Conservation (phyloP, 176 grass and related monocot genomes). For the Typha latifolia region DNA sequence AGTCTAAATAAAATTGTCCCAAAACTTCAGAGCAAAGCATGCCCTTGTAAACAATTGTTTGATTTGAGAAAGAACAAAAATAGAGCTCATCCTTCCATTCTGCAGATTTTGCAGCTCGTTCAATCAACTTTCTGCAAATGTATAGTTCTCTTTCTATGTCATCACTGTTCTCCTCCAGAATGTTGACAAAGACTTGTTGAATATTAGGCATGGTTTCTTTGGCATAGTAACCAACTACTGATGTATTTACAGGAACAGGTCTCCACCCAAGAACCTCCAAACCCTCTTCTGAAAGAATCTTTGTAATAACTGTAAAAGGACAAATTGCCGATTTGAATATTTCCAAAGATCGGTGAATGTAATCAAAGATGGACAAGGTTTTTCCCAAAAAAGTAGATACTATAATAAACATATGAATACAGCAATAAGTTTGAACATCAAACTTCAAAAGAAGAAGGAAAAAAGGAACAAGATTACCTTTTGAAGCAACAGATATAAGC, state of each 20-base stretch:
- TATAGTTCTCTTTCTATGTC: conserved; percentile 98
- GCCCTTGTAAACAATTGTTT: conserved; percentile 95
- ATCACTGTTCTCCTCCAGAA: conserved; percentile 76
- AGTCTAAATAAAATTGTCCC: conserved; percentile 94
- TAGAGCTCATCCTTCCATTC: conserved; percentile 86
- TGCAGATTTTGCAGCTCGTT: conserved; percentile 49
- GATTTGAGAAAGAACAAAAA: conserved; percentile 87
- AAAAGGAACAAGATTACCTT: no score
- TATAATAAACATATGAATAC: no score
- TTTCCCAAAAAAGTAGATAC: no score
- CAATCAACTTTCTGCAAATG: conserved; percentile 89
- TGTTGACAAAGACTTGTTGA: conserved; percentile 77
- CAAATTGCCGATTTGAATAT: conserved; percentile 24
- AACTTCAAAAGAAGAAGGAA: no score
- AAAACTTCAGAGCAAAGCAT: conserved; percentile 97
- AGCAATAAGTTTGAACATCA: no score
- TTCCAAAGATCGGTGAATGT: background rate
- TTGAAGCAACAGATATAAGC: no score
- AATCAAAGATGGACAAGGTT: no score
- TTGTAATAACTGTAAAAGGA: conserved; percentile 60
- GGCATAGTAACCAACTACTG: conserved; percentile 76
- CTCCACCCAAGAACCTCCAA: conserved; percentile 97
- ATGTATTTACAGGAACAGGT: conserved; percentile 64
- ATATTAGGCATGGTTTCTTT: conserved; percentile 98
- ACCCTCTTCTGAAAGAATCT: conserved; percentile 77